Base-by-base conservation (phyloP, 148 eudicot genomes). In the Dianthus caryophyllus region DNA sequence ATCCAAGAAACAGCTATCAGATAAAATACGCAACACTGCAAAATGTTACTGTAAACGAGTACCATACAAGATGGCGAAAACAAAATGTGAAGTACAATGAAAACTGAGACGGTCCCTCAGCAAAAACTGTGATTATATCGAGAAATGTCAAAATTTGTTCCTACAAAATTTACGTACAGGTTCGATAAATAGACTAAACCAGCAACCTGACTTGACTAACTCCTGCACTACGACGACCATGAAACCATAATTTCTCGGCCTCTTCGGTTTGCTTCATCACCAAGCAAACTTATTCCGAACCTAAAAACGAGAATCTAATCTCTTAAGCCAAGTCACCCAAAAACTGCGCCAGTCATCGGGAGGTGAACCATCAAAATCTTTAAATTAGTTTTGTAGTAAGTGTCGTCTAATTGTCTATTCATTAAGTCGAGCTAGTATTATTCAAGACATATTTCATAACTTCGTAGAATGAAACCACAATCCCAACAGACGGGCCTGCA, bases 401-500 rank as follows among this genome's bases (percentile, higher is more conserved):
- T 25, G 17, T 38, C 18, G 39, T n/a, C 26, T 44, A 66, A 22
- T 22, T n/a, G 26, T n/a, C 26, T 44, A 66, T 58, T 82, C 80
- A 79, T 13, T 75, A 68, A 25, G 67, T 73, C 7, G 84, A 66
- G 21, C 78, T 82, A n/a, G n/a, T n/a, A 29, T 71, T 82, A 73
- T 84, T 80, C 33, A 93, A 77, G 31, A 74, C 75, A 51, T 93
- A 82, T 73, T 93, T 93, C 68, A 93, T 91, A n/a, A 86, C 96
- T 79, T 93, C 98, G 26, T 93, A 93, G 77, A 93, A 93, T 27
- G 98, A 93, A 74, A 93, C 77, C 54, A 93, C 98, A 8, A 93
- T 93, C 72, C 95, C 98, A 8, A 90, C 96, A 9, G 98, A 93
- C 53, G 98, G 98, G 25, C 98, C 98, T 0, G 97, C 97, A 46